Base-by-base conservation (phyloP, 768 basidiomycete species). In the Calocybe gangraenosa region DNA sequence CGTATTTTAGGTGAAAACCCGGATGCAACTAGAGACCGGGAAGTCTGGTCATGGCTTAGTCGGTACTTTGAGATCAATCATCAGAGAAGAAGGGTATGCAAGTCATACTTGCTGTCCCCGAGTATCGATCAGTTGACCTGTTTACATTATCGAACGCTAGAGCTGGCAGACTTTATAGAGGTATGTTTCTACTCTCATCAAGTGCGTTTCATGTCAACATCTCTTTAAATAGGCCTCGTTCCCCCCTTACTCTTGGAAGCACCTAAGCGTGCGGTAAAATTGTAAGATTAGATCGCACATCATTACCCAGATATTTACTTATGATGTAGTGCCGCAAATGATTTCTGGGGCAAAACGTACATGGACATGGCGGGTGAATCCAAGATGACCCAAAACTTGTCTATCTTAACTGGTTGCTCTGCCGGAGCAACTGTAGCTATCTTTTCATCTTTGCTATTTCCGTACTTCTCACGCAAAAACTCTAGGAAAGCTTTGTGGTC, bases 191-290 rank as follows among this genome's bases (percentile, higher is more conserved):
- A 2, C 18, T 25, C 7, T 19, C 18, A 3, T 5, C 37, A 25
- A 37, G 44, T 25, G 33, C 32, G 30, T 44, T 25, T 6, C 15
- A 4, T 22, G 10, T 22, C 32, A 19, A n/a, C 42, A 13, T 37
- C 9, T 17, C 11, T 32, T 21, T 40, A 28, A 28, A 5, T 42
- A 88, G 86, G 95, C 55, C 82, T 99, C 48, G 84, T 93, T n/a
- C 92, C 96, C 8, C 96, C 96, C 14, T 66, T 99, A 8, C 78
- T 98, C 58, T 71, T 99, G 36, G 96, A 99, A 66, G 96, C 96
- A 13, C 96, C 96, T 1, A 99, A 99, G 70, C 84, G 96, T 67
- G 96, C 96, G 13, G 89, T 93, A 38, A 99, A 98, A 77, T 90
- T 89, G 87, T 87, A 52, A 50, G 81, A 69, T 17, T 18, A 14